Conservation (phyloP, 169 alveolate species). For the Eimeria zaria region DNA sequence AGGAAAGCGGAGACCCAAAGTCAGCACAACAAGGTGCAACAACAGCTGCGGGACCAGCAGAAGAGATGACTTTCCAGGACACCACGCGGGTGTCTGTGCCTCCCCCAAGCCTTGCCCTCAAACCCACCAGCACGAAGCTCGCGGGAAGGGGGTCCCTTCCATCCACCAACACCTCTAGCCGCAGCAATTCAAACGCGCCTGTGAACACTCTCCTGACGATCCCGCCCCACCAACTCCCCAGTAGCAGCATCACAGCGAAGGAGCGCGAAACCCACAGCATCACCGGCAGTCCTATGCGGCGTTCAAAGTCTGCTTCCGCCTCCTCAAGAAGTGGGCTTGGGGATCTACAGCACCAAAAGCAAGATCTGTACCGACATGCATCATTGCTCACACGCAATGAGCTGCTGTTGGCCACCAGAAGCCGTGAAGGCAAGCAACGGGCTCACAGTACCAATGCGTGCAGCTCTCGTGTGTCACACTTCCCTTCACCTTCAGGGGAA, state of each 20-base stretch:
- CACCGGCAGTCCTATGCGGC: slow-evolving; percentile 72
- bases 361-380: slow-evolving; percentile 34
- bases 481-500: slow-evolving; percentile 20
- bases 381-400: slow-evolving; percentile 38
- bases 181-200: slow-evolving; percentile 8
- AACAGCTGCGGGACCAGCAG: slow-evolving; percentile 59
- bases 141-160: slow-evolving; percentile 25
- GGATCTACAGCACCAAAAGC: slow-evolving; percentile 36
- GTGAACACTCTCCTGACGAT: slow-evolving; percentile 48
- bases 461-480: slow-evolving; percentile 7
- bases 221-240: slow-evolving; percentile 10
- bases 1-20: slow-evolving; percentile 8
- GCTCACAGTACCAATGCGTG: slow-evolving; percentile 61
- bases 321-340: slow-evolving; percentile 42
- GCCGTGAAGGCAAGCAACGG: slow-evolving; percentile 34
- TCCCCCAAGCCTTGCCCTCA: slow-evolving; percentile 71
- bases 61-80: slow-evolving; percentile 11
- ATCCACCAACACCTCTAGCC: neutral
- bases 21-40: slow-evolving; percentile 6
- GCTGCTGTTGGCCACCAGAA: slow-evolving; percentile 35
- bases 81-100: slow-evolving; percentile 32
- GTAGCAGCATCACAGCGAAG: slow-evolving; percentile 1
- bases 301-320: slow-evolving; percentile 58
- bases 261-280: neutral
- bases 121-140: slow-evolving; percentile 56